phyloP scores from a whole-genome alignment of 148 eudicot species.

The Chenopodium album region DNA sequence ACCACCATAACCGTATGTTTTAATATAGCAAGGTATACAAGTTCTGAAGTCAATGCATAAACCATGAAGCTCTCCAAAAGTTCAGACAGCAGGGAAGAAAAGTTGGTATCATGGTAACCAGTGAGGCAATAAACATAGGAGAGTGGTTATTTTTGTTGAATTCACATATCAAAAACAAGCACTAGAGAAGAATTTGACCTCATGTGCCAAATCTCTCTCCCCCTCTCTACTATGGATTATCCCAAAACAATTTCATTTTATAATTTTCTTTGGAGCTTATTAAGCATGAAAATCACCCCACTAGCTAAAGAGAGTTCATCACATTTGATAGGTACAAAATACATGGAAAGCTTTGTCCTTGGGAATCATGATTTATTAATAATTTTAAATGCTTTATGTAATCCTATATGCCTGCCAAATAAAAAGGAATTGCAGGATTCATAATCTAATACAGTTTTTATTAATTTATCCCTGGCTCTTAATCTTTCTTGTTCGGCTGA shows the following conservation, averaged over 20 bases:
- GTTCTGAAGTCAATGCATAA: neutral
- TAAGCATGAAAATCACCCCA: neutral
- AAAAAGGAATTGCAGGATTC: too few relatives aligned
- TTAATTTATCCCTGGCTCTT: too few relatives aligned
- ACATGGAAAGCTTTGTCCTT: neutral
- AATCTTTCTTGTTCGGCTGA: too few relatives aligned
- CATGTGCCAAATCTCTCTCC: neutral
- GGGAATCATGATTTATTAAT: neutral
- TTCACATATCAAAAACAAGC: neutral
- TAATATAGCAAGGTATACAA: neutral
- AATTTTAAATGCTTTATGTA: too few relatives aligned
- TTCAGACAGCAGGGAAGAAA: neutral
- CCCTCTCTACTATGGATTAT: neutral
- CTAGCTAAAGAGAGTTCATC: neutral
- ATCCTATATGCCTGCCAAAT: too few relatives aligned
- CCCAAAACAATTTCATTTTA: too few relatives aligned
- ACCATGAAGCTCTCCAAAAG: neutral
- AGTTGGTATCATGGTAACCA: too few relatives aligned
- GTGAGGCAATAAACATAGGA: neutral
- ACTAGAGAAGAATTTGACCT: neutral
- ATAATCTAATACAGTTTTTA: too few relatives aligned
- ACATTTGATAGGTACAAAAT: neutral
- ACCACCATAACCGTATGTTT: neutral
- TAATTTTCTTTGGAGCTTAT: neutral
- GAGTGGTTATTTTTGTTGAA: neutral